Evolutionary conservation across 306 rosid genomes (phyloP).

Genomic region (Cicer arietinum): DNA sequence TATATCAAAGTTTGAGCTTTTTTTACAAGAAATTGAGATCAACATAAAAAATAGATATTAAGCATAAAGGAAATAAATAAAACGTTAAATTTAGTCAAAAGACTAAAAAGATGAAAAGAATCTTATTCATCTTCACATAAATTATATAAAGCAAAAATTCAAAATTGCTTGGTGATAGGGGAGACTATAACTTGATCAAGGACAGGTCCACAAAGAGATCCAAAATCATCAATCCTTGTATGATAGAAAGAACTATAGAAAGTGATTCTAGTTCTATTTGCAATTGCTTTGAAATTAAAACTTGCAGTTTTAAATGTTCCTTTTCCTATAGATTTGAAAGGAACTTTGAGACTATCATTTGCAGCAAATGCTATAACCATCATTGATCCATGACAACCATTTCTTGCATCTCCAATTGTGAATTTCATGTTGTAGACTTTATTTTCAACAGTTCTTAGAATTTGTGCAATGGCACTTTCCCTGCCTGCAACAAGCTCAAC

Average conservation of each 20-base stretch:
- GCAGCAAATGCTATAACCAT: slow-evolving; percentile 91
- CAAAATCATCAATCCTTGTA: slow-evolving; percentile 68
- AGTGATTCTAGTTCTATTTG: slow-evolving; percentile 72
- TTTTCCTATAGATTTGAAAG: slow-evolving; percentile 70
- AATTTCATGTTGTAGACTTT: slow-evolving; percentile 70
- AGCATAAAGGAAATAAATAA: slow-evolving; percentile 9
- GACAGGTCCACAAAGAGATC: slow-evolving; percentile 89
- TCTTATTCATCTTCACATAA: slow-evolving; percentile 35
- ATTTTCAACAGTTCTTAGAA: slow-evolving; percentile 69
- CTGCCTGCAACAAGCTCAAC: slow-evolving; percentile 92
- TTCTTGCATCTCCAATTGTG: slow-evolving; percentile 79
- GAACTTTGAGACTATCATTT: slow-evolving; percentile 67
- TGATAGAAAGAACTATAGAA: slow-evolving; percentile 90
- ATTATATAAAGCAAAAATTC: slow-evolving; percentile 48
- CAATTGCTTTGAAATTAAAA: slow-evolving; percentile 68
- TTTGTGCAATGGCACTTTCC: slow-evolving; percentile 89
- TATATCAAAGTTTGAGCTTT: background rate
- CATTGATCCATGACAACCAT: slow-evolving; percentile 96
- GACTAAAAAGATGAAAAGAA: slow-evolving; percentile 11
- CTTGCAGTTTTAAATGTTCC: slow-evolving; percentile 63
- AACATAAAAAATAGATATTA: slow-evolving; percentile 6
- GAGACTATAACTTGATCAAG: slow-evolving; percentile 72
- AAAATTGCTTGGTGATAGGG: slow-evolving; percentile 44
- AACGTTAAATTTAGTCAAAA: slow-evolving; percentile 9
- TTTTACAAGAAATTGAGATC: background rate